Evolutionary conservation across 768 basidiomycete species (phyloP), one percentile per base, ranked within the genome.

Genomic region (Royoungia palumana): DNA sequence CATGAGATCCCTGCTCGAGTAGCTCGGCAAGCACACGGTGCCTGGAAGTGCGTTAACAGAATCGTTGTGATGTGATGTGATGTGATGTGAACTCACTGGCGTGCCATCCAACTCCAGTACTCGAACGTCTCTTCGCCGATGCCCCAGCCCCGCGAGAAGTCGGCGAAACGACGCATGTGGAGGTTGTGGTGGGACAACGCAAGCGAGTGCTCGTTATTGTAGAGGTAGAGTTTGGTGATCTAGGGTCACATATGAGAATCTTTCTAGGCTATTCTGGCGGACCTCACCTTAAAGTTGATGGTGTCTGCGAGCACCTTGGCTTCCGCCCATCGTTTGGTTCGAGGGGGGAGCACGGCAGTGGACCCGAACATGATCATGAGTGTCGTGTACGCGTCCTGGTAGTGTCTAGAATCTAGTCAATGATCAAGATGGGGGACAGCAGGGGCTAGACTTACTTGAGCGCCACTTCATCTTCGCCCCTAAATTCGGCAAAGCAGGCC

Each of bases 261-360:
- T 11, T 13, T 16, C 14, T 16, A 24, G 36, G 7, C 10, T 13
- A 13, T 51, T 25, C 8, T 12, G 8, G 14, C 21, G 21, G 1
- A 9, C 51, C 69, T 47, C 52, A 90, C 94, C 74, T 96, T 94
- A 63, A 96, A 74, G 50, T 85, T 89, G 53, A 97, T 85, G 55
- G 91, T 89, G 63, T 99, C 96, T 0, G 91, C 93, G 2, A 98
- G 77, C 2, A 98, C 96, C 66, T 94, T 96, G 4, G 95, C 95
- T 67, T 99, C 96, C 14, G 94, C 94, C 95, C 95, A 98, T 25
- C 95, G 79, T 64, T 98, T 99, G 2, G 94, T 97, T 9, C 95
- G 81, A 6, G 94, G 93, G 1, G 89, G 90, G 8, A 96, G 71
- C 42, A 89, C 87, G 5, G 83, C 83, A 2, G 87, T 87, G 7